Evolutionary conservation across 345 rosid species (phyloP).

Genomic region (Salix suchowensis): DNA sequence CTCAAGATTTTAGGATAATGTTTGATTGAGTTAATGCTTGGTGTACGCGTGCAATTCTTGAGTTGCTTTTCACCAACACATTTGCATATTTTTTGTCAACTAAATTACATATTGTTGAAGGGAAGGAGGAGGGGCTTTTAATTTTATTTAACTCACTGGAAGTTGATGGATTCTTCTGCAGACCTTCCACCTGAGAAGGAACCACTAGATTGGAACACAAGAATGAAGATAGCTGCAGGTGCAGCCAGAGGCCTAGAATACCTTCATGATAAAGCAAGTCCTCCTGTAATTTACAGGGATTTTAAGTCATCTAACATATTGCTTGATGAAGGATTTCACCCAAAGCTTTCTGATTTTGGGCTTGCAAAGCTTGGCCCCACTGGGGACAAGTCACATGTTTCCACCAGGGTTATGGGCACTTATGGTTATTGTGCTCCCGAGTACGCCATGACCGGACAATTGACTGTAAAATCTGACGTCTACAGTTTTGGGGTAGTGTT

Average conservation of each 20-base stretch:
- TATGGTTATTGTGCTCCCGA: slow-evolving; percentile 99
- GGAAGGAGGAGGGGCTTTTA: background rate
- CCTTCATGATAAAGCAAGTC: slow-evolving; percentile 87
- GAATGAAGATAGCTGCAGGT: slow-evolving; percentile 98
- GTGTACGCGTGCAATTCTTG: background rate
- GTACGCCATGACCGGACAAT: slow-evolving; percentile 98
- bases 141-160: background rate
- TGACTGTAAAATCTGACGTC: slow-evolving; percentile 91
- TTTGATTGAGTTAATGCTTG: background rate
- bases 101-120: background rate
- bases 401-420: slow-evolving; percentile 99
- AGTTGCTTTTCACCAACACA: background rate
- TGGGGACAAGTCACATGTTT: slow-evolving; percentile 96
- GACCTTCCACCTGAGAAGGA: slow-evolving; percentile 94
- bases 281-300: slow-evolving; percentile 95
- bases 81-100: background rate
- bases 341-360: slow-evolving; percentile 96
- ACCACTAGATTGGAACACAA: slow-evolving; percentile 86
- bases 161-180: slow-evolving; percentile 19
- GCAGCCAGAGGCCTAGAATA: slow-evolving; percentile 96
- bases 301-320: slow-evolving; percentile 95
- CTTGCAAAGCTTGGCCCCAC: slow-evolving; percentile 97
- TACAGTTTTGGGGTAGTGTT: slow-evolving; percentile 96
- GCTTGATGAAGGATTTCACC: slow-evolving; percentile 81
- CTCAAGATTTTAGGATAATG: background rate